Evolutionary conservation across 148 eudicot species (phyloP).

Genomic region (Silene conica): DNA sequence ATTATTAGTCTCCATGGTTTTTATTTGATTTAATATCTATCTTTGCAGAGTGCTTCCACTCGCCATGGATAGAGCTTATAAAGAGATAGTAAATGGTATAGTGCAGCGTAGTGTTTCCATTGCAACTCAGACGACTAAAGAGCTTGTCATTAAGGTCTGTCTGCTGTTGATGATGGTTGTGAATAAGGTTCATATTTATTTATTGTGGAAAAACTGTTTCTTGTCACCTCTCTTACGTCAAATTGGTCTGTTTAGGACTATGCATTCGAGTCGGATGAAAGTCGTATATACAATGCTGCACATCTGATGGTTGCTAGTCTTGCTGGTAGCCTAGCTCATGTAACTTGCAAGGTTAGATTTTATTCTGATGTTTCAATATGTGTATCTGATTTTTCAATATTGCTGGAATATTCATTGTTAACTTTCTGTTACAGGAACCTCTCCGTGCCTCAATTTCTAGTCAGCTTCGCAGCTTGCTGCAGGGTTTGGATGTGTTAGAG

Average conservation of each 20-base stretch:
- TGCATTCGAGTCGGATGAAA: constrained; percentile 93
- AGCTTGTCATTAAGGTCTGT: constrained; percentile 85
- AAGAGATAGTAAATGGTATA: constrained; percentile 77
- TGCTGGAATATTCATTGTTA: constrained; percentile 1
- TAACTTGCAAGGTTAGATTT: constrained; percentile 80
- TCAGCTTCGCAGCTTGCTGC: constrained; percentile 68
- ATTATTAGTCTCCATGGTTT: neutral
- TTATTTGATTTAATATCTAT: neutral
- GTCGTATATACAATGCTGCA: constrained; percentile 80
- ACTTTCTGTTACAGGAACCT: constrained; percentile 56
- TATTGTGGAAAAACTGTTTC: neutral
- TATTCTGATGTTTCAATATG: neutral
- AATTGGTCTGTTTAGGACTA: constrained; percentile 53
- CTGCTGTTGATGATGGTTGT: constrained; percentile 8
- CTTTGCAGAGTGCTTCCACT: constrained; percentile 65
- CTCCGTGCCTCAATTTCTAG: constrained; percentile 73
- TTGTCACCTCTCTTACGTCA: neutral
- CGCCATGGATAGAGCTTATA: constrained; percentile 87
- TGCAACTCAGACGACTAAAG: constrained; percentile 91
- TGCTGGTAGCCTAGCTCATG: constrained; percentile 97
- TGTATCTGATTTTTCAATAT: no score
- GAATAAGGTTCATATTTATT: neutral
- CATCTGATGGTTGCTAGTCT: constrained; percentile 98
- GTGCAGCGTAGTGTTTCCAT: constrained; percentile 97
- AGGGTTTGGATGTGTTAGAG: constrained; percentile 59